Evolutionary conservation across 164 flowering plant genomes (phyloP).

Genomic region (Akebia trifoliata): DNA sequence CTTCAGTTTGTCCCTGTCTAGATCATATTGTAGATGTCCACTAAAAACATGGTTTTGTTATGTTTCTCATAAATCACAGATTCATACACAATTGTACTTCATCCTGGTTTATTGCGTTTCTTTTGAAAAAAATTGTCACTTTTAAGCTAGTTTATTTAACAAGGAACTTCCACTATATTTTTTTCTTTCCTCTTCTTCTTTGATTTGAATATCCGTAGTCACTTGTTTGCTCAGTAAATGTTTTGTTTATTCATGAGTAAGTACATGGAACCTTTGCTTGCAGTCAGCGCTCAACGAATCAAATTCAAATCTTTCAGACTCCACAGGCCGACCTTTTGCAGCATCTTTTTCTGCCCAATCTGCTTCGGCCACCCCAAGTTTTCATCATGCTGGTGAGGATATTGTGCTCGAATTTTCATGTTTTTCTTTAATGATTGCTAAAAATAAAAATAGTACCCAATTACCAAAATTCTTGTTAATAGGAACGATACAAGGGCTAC

Average conservation of each 20-base stretch:
- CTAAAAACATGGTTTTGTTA: too few relatives aligned
- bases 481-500: constrained; percentile 70
- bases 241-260: neutral
- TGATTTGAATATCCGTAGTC: neutral
- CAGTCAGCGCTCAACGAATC: constrained; percentile 38
- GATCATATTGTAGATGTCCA: too few relatives aligned
- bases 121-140: too few relatives aligned
- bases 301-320: constrained; percentile 33
- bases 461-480: neutral
- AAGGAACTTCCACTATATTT: too few relatives aligned
- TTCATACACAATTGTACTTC: too few relatives aligned
- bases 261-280: constrained; percentile 9
- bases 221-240: neutral
- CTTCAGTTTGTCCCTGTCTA: too few relatives aligned
- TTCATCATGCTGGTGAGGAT: constrained; percentile 33
- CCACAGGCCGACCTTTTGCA: constrained; percentile 28
- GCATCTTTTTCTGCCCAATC: constrained; percentile 37
- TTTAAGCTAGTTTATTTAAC: too few relatives aligned
- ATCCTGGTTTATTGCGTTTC: too few relatives aligned
- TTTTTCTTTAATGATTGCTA: constrained; percentile 6
- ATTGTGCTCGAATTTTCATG: neutral
- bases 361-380: constrained; percentile 32
- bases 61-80: too few relatives aligned
- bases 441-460: neutral
- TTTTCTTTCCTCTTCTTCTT: neutral